Evolutionary conservation across 2,329 filamentous ascomycete species (phyloP), one percentile per base, ranked within the genome.

Genomic region (Trichoderma sp.): DNA sequence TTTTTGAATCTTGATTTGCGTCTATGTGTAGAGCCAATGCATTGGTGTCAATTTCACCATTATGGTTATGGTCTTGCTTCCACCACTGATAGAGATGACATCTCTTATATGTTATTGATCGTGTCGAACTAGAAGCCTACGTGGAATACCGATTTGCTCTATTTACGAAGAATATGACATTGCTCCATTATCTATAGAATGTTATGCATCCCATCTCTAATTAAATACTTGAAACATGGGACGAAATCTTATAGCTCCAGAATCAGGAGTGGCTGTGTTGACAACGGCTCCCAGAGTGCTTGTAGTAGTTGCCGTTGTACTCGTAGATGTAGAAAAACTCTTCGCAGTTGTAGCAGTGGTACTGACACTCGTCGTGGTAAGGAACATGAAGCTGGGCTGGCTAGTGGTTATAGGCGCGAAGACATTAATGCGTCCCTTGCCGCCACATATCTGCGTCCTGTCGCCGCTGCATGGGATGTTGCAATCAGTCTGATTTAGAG

Each of bases 401-500:
- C 7, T 17, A 58, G 26, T 43, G 53, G 59, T 58, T 11, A 71
- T 68, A 62, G 73, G 65, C 34, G 72, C 62, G 39, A 74, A 75
- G 59, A 76, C 70, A 64, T 73, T 73, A 57, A 75, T 50, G 36
- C 28, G 39, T 9, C 73, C 50, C 50, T 72, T 68, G 70, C 74
- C 73, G 32, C 75, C 75, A 67, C 74, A 75, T 17, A 73, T 74
- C 15, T 72, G 36, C 8, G 63, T 32, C 58, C 70, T 65, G 53
- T 76, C 67, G 6, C 74, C 73, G 15, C 61, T 73, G n/a, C 43
- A 50, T 50, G 43, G 43, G n/a, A 50, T 9, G 4, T 50, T 20
- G 43, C 43, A 50, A 50, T 50, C 43, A 20, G 43, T 50, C 43
- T 50, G 8, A 50, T 50, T 20, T 12, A 4, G 17, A 50, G 43